Base-by-base conservation (phyloP, 2,329 filamentous ascomycete genomes). In the Calonectria pseudoreteaudii region DNA sequence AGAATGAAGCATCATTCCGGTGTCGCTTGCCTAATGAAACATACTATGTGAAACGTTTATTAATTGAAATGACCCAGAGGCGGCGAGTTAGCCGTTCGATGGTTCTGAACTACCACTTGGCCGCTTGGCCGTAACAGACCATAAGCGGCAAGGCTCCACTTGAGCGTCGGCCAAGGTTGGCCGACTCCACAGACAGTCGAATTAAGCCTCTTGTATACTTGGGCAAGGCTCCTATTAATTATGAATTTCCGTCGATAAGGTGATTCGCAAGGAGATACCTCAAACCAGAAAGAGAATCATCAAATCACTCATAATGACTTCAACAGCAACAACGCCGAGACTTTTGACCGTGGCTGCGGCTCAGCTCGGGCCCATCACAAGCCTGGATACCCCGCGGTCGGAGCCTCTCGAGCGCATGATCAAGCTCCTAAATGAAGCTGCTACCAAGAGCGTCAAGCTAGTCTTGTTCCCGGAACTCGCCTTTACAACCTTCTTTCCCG, bases 401-500 rank as follows among this genome's bases (percentile, higher is more conserved):
- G 83, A 87, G 50, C 86, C 86, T 8, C 79, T 91, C n/a, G 70
- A 81, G 3, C 86, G 89, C 16, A 88, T 91, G 83, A 81, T 90
- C 74, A 81, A 81, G 26, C 85, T 91, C 34, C 86, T 91, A 30
- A 82, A 86, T 23, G 80, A 85, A 53, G 89, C 89, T 16, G 84
- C 86, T 1, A 69, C 81, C 3, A 80, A 87, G 69, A 84, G 84
- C 20, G 88, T 87, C 52, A 84, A 88, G 74, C 80, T 91, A 2
- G 86, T 90, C 13, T 85, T 90, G 36, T 91, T 87, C 75, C 89
- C 89, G 1, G 89, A 91, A 80, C 83, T 86, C n/a, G 86, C 89
- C 14, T 85, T 91, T 16, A 90, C 89, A 0, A 91, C 89, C 0
- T 91, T 91, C 84, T 91, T 91, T 79, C 89, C 89, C 0, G 86